Evolutionary conservation across 176 grass and related monocot species (phyloP).

Genomic region (Secale cereale): DNA sequence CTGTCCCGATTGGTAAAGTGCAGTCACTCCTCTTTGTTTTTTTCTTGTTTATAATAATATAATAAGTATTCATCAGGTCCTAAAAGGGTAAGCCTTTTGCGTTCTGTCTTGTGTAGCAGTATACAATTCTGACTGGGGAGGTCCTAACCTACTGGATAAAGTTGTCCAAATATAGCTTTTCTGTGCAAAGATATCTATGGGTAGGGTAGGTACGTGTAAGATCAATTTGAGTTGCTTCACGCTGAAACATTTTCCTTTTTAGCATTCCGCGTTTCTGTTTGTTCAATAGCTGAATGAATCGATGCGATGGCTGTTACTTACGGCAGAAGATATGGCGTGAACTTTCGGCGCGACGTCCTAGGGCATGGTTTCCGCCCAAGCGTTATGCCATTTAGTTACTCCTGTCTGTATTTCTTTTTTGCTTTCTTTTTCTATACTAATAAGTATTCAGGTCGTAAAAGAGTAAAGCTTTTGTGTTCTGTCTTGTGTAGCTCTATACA

Average conservation of each 20-base stretch:
- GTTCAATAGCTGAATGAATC: neutral
- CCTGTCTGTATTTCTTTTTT: neutral
- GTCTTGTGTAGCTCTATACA: neutral
- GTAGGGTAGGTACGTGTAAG: constrained; percentile 20
- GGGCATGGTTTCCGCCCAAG: too few species aligned
- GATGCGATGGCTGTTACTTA: neutral
- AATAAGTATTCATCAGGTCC: neutral
- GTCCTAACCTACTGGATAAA: constrained; percentile 12
- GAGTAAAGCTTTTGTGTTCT: neutral
- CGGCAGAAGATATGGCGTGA: neutral
- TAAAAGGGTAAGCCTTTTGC: constrained; percentile 13
- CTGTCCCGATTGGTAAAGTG: neutral
- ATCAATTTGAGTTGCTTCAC: constrained; percentile 15
- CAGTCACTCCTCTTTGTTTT: neutral
- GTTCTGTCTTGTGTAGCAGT: neutral
- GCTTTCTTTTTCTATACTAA: neutral
- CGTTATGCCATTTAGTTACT: neutral
- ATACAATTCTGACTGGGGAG: neutral
- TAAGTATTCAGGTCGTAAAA: neutral
- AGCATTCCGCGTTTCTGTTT: neutral
- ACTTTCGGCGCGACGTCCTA: neutral
- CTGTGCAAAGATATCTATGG: neutral
- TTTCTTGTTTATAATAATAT: neutral
- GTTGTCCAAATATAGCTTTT: constrained; percentile 9
- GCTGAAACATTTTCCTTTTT: neutral